Percentiles rank a stretch among this genome's conserved stretches.
phyloP scores from a whole-genome alignment of 2,329 filamentous ascomycete genomes.

The Ceratocystis colombiana region DNA sequence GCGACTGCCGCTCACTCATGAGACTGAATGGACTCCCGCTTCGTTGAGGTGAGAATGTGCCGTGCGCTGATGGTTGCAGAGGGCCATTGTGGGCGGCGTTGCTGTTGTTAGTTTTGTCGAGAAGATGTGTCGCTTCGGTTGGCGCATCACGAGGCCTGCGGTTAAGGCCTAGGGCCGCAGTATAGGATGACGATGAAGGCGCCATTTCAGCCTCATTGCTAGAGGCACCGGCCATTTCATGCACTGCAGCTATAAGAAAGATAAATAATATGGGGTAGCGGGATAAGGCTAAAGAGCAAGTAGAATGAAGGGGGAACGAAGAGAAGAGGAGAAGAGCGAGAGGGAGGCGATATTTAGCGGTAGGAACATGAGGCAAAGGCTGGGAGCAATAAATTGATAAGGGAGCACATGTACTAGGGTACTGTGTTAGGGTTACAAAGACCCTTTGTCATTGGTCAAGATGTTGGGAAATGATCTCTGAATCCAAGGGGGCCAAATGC shows the following conservation, averaged over 20 bases:
- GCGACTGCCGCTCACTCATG: conserved; percentile 17
- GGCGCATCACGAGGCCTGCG: neutral
- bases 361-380: no score
- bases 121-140: conserved; percentile 18
- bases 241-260: neutral
- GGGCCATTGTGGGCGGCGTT: neutral
- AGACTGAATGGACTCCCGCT: conserved; percentile 20
- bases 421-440: no score
- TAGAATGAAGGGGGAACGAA: neutral
- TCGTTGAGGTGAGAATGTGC: conserved; percentile 11
- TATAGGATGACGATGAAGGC: neutral
- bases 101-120: neutral
- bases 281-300: neutral
- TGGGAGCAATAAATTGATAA: no score
- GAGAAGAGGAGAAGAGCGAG: no score
- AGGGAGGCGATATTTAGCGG: no score
- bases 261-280: neutral
- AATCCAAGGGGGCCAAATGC: no score
- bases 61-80: neutral
- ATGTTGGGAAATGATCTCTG: no score
- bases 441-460: no score
- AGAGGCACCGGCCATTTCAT: neutral
- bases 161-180: neutral
- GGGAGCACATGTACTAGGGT: no score
- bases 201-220: neutral